Evolutionary conservation across 306 rosid genomes (phyloP).

Genomic region (Cicer cuneatum): DNA sequence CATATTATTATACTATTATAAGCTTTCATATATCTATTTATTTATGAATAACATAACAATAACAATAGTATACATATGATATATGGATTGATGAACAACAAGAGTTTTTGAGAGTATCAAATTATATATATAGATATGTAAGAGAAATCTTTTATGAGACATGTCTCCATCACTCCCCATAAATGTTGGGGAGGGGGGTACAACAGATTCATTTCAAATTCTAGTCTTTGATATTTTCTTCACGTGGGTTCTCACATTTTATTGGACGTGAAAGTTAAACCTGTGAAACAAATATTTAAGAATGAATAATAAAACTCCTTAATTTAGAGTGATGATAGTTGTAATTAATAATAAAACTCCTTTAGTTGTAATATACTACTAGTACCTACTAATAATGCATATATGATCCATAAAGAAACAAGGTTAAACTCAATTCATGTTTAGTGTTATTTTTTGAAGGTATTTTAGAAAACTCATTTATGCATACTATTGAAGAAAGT

Average conservation of each 20-base stretch:
- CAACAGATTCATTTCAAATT: constrained; percentile 18
- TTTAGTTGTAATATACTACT: background rate
- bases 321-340: background rate
- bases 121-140: background rate
- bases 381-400: background rate
- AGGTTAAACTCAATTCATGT: constrained; percentile 22
- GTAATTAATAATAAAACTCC: constrained; percentile 23
- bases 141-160: constrained; percentile 15
- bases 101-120: constrained; percentile 12
- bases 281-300: background rate
- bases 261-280: constrained; percentile 26
- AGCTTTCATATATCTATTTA: constrained; percentile 15
- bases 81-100: background rate
- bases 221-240: constrained; percentile 24
- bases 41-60: too few species aligned
- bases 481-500: constrained; percentile 39
- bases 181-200: constrained; percentile 16
- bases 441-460: constrained; percentile 18
- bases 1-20: background rate
- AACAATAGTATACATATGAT: background rate
- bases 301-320: background rate
- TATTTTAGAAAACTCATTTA: constrained; percentile 39
- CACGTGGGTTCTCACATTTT: constrained; percentile 15
- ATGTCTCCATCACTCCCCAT: constrained; percentile 33
- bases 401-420: constrained; percentile 32